Evolutionary conservation across 331 rosid species (phyloP).

Genomic region (Cucumis variabilis): DNA sequence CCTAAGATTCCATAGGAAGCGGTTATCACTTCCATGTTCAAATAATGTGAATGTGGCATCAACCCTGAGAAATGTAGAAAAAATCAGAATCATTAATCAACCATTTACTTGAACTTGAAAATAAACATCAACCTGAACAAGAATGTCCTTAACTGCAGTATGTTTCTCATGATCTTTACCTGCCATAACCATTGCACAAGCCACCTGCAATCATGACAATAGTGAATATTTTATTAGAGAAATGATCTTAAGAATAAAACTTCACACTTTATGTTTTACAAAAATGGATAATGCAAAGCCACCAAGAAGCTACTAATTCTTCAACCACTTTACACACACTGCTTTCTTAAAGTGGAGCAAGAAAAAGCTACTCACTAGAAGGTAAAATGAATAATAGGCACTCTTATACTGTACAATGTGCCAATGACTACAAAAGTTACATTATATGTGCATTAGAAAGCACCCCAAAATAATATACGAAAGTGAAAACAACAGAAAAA

Average conservation of each 20-base stretch:
- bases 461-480: too few relatives aligned
- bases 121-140: slow-evolving; percentile 93
- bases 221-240: too few relatives aligned
- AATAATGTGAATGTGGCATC: slow-evolving; percentile 4
- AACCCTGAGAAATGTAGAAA: neutral
- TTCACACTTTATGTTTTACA: too few relatives aligned
- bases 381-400: slow-evolving; percentile 95
- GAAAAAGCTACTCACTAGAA: slow-evolving; percentile 66
- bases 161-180: slow-evolving; percentile 84
- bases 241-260: too few relatives aligned
- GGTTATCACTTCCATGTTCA: too few relatives aligned
- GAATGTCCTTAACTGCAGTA: slow-evolving; percentile 73
- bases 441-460: too few relatives aligned
- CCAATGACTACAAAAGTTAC: slow-evolving; percentile 73
- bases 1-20: too few relatives aligned
- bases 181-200: slow-evolving; percentile 88
- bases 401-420: slow-evolving; percentile 97
- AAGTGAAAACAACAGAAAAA: too few relatives aligned
- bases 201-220: slow-evolving; percentile 70
- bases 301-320: too few relatives aligned
- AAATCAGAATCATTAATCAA: neutral
- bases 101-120: slow-evolving; percentile 92
- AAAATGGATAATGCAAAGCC: too few relatives aligned
- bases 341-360: neutral
- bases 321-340: neutral